Evolutionary conservation across 2,329 filamentous ascomycete genomes (phyloP), one percentile per base, ranked within the genome.

Genomic region (Claviceps pusilla): DNA sequence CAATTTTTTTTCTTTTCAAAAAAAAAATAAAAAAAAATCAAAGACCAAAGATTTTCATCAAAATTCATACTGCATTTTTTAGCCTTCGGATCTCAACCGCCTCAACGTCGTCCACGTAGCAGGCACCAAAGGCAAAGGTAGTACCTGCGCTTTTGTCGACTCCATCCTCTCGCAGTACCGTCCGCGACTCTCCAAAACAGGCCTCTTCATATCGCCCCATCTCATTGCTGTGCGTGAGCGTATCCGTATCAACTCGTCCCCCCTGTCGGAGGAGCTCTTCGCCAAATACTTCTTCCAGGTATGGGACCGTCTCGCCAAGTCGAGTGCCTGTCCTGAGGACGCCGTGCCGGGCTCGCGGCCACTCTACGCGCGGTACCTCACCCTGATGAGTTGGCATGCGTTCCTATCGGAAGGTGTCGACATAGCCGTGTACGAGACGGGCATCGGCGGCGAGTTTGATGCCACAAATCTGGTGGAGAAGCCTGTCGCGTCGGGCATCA

Each of bases 41-140:
- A 16, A 41, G 39, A 39, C 12, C 3, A 39, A 14, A 39, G 14
- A 35, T 35, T 35, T 11, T 7, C 39, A 41, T 41, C 16, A 41
- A 41, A 7, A 41, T n/a, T n/a, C 14, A 28, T 10, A 45, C 11
- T 4, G 7, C 7, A 28, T 45, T 45, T 45, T 28, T 4, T 49
- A 71, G 67, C 65, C 69, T 6, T 60, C 66, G 12, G 78, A 82
- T 58, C 67, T 87, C 43, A 68, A 79, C 59, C 69, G 71, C n/a
- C 68, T 87, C 35, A 85, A 85, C 59, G 74, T 86, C 31, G 65
- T 89, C 43, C 84, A 87, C 66, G 77, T 89, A 31, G 79, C 84
- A 29, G 85, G 85, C 5, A 88, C 84, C n/a, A 88, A 88, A 65
- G 85, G 85, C 5, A 89, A 88, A 67, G 85, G 84, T 33, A 84